Evolutionary conservation across 345 rosid genomes (phyloP).

Genomic region (Lumnitzera racemosa): DNA sequence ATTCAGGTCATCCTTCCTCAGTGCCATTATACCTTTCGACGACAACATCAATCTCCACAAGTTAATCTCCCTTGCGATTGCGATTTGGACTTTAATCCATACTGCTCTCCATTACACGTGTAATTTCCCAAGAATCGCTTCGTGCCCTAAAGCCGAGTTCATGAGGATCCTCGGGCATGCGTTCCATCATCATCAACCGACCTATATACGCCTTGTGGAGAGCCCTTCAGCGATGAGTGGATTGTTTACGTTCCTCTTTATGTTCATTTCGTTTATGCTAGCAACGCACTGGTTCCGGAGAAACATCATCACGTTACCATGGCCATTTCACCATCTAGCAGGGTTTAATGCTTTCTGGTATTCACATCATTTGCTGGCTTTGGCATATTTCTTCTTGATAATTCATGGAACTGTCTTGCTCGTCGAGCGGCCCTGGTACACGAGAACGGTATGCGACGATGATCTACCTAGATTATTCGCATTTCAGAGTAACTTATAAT

Average conservation of each 20-base stretch:
- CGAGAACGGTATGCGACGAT: constrained; percentile 51
- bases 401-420: constrained; percentile 73
- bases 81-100: constrained; percentile 40
- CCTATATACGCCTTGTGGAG: constrained; percentile 34
- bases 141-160: constrained; percentile 37
- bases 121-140: constrained; percentile 45
- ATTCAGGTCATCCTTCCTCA: constrained; percentile 62
- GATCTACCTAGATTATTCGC: neutral
- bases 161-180: constrained; percentile 28
- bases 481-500: neutral
- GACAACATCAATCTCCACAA: constrained; percentile 87
- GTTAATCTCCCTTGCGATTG: constrained; percentile 43
- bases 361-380: constrained; percentile 70
- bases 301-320: constrained; percentile 58
- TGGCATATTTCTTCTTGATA: constrained; percentile 57
- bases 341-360: constrained; percentile 97
- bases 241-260: constrained; percentile 41
- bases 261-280: constrained; percentile 62
- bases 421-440: constrained; percentile 57
- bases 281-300: constrained; percentile 66
- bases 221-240: constrained; percentile 54
- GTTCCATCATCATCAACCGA: constrained; percentile 49
- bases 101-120: constrained; percentile 46
- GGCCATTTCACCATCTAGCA: constrained; percentile 48
- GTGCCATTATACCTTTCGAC: constrained; percentile 57